Evolutionary conservation across 2,329 filamentous ascomycete genomes (phyloP).

Genomic region (Periconia digitata): DNA sequence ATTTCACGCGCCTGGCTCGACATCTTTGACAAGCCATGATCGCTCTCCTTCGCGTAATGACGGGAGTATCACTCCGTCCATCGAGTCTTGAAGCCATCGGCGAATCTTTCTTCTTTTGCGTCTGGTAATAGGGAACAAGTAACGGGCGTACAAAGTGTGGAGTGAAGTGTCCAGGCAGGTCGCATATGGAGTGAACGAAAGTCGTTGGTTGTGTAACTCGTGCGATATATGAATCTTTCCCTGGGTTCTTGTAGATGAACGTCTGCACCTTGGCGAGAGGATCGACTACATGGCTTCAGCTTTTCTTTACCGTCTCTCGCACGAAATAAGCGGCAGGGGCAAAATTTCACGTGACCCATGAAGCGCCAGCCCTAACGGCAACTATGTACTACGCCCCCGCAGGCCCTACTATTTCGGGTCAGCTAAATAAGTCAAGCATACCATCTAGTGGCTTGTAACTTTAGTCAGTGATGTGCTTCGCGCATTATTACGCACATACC

Average conservation of each 20-base stretch:
- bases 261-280: slow-evolving; percentile 5
- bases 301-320: slow-evolving; percentile 3
- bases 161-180: slow-evolving; percentile 1
- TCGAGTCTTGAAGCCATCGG: slow-evolving; percentile 16
- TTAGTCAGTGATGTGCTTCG: slow-evolving; percentile 2
- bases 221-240: slow-evolving; percentile 3
- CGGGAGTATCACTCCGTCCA: slow-evolving; percentile 16
- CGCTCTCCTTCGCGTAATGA: slow-evolving; percentile 23
- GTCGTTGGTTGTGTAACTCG: slow-evolving; percentile 5
- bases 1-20: slow-evolving; percentile 24
- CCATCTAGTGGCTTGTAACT: slow-evolving; percentile 5
- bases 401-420: slow-evolving; percentile 11
- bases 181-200: slow-evolving; percentile 2
- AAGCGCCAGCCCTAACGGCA: slow-evolving; percentile 10
- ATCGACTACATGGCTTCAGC: slow-evolving; percentile 1
- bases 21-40: slow-evolving; percentile 24
- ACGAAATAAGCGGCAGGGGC: slow-evolving; percentile 7
- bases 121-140: no score
- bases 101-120: no score
- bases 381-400: slow-evolving; percentile 10
- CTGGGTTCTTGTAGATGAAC: slow-evolving; percentile 8
- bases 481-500: slow-evolving; percentile 8
- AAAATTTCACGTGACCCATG: slow-evolving; percentile 7
- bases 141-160: no score
- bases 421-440: slow-evolving; percentile 4